These are phyloP conservation scores for Colletotrichum eremochloae DNA, from an alignment of 2,329 filamentous ascomycete genomes.

Conservation along the genomic window DNA sequence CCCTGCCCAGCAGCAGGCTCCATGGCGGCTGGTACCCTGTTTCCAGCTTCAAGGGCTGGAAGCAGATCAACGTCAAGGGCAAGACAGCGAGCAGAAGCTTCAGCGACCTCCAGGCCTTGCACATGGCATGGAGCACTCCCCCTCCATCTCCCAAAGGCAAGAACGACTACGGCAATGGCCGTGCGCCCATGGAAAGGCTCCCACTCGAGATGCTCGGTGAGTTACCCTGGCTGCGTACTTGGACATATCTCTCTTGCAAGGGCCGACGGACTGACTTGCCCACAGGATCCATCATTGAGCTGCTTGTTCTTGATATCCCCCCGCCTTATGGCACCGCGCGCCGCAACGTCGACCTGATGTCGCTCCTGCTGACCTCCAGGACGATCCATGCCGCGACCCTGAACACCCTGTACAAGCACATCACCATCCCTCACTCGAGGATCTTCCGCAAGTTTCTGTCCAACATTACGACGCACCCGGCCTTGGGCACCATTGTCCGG, in stretches of 20 bases:
- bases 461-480: constrained; percentile 75
- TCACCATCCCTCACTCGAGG: constrained; percentile 85
- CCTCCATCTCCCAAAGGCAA: constrained; percentile 48
- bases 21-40: constrained; percentile 71
- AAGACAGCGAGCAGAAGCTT: constrained; percentile 72
- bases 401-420: constrained; percentile 80
- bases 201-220: constrained; percentile 79
- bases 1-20: constrained; percentile 67
- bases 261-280: constrained; percentile 12
- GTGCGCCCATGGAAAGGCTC: constrained; percentile 74
- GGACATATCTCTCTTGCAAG: constrained; percentile 25
- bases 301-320: constrained; percentile 79
- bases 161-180: constrained; percentile 58
- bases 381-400: constrained; percentile 80
- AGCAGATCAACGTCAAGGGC: constrained; percentile 70
- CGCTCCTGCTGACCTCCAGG: constrained; percentile 81
- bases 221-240: constrained; percentile 49
- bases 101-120: constrained; percentile 69
- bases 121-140: constrained; percentile 66
- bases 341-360: constrained; percentile 83
- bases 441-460: constrained; percentile 86
- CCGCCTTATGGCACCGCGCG: constrained; percentile 80
- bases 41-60: constrained; percentile 73
- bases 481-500: constrained; percentile 80
- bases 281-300: constrained; percentile 79